Base-by-base conservation (phyloP, 2,329 filamentous ascomycete genomes). In the Xylaria sp. region DNA sequence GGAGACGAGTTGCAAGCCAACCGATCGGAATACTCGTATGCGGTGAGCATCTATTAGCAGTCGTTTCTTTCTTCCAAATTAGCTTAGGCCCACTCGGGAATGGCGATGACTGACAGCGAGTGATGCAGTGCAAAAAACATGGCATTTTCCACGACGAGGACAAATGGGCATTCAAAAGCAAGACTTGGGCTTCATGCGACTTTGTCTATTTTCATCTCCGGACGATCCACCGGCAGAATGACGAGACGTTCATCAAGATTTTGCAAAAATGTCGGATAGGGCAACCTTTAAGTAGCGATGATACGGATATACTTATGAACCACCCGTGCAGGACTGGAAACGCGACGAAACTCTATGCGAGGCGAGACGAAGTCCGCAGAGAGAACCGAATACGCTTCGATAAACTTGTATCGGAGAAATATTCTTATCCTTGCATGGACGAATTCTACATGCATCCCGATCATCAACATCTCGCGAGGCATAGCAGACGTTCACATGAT, bases 81-180 rank as follows among this genome's bases (percentile, higher is more conserved):
- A 28, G 28, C 4, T 6, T 13, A 17, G 4, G 26, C 20, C 40
- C 11, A 46, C 38, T 26, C 7, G 3, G 17, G n/a, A 42, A 9
- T 28, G 54, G 23, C 23, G 54, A 58, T 13, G n/a, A 33, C 38
- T 59, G 23, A 59, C 56, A 28, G n/a, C 26, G 4, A 31, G 40
- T 33, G 2, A 20, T 26, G 26, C 2, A 59, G 15, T 83, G 81
- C 67, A 58, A 69, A 1, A 49, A 68, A 6, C 81, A 84, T 59
- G 78, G 80, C 7, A 51, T 66, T 0, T 87, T 81, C 63, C 66
- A 73, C 4, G 83, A 87, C 28, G 77, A 76, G 15, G 84, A 90
- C 10, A 88, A 88, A 72, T 91, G 87, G 86, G 88, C 88, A 0
- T 91, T 91, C 71, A 79, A 81, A 20, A 88, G 86, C 70, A 65